phyloP scores from a whole-genome alignment of 352 stramenopile species.

The Phytopythium kandeliae region DNA sequence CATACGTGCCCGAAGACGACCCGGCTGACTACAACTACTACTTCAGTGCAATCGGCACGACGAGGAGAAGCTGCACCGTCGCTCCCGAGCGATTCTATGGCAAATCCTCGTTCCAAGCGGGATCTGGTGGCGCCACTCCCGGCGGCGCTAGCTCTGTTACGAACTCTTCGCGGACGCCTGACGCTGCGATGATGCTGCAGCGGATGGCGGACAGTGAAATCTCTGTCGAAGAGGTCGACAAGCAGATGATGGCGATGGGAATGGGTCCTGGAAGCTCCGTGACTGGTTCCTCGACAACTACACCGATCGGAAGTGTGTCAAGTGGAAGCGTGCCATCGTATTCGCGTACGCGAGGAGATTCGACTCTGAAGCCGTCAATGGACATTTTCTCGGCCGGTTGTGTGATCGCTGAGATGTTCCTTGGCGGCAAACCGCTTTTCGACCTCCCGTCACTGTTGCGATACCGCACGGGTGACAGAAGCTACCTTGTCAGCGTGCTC shows the following conservation, averaged over 20 bases:
- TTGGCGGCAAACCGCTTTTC: slow-evolving; percentile 94
- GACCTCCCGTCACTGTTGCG: slow-evolving; percentile 91
- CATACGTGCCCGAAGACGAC: slow-evolving; percentile 94
- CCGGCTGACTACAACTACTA: slow-evolving; percentile 96
- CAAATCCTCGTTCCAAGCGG: slow-evolving; percentile 15
- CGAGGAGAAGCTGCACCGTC: slow-evolving; percentile 92
- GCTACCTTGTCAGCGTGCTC: slow-evolving; percentile 72
- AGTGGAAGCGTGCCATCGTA: slow-evolving; percentile 21
- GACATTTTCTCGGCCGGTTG: slow-evolving; percentile 98
- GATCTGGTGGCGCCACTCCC: slow-evolving; percentile 8
- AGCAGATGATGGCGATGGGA: slow-evolving; percentile 64
- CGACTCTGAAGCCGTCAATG: slow-evolving; percentile 86
- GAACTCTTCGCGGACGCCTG: slow-evolving; percentile 30
- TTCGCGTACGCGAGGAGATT: slow-evolving; percentile 43
- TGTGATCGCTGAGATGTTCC: slow-evolving; percentile 95
- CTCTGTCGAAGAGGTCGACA: slow-evolving; percentile 63
- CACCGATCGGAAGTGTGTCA: slow-evolving; percentile 14
- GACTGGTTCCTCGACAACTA: slow-evolving; percentile 17
- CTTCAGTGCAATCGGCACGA: slow-evolving; percentile 83
- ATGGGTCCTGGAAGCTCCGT: slow-evolving; percentile 18
- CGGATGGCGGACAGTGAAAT: slow-evolving; percentile 72
- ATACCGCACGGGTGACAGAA: slow-evolving; percentile 75
- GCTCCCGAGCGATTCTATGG: slow-evolving; percentile 88
- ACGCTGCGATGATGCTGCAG: slow-evolving; percentile 59
- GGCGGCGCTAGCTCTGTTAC: slow-evolving; percentile 2